These are phyloP conservation scores for Syzygium malaccense DNA, from an alignment of 441 rosid genomes.

Conservation along the genomic window DNA sequence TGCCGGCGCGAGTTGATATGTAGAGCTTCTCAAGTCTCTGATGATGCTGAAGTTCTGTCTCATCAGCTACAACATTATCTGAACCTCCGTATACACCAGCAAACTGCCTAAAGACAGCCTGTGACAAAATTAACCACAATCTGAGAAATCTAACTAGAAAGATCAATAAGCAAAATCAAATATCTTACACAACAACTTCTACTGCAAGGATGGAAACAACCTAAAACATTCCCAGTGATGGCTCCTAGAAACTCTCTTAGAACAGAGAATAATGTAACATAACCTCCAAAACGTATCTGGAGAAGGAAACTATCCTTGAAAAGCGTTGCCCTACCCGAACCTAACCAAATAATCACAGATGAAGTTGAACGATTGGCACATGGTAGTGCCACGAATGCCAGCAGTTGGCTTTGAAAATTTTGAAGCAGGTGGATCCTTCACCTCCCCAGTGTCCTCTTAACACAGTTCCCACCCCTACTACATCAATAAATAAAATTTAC, in stretches of 20 bases:
- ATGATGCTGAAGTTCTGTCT: slow-evolving; percentile 2
- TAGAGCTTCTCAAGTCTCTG: slow-evolving; percentile 1
- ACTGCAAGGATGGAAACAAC: neutral
- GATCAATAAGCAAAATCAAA: neutral
- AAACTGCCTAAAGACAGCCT: slow-evolving; percentile 3
- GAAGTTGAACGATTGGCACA: neutral
- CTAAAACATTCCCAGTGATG: neutral
- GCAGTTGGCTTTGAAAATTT: neutral
- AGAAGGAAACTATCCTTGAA: neutral
- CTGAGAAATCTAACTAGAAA: neutral
- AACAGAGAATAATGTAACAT: neutral
- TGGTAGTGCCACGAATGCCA: neutral
- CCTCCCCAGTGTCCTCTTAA: neutral
- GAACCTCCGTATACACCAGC: neutral
- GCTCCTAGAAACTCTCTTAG: neutral
- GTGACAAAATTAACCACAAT: neutral
- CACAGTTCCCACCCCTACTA: neutral
- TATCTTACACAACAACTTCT: neutral
- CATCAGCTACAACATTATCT: neutral
- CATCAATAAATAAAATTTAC: neutral
- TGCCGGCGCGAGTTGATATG: slow-evolving; percentile 2
- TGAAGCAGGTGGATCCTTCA: neutral
- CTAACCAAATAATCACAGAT: neutral
- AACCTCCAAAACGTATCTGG: neutral
- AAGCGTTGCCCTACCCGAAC: neutral